A percentile compares a stretch with the other conserved stretches of the same genome.
phyloP scores from a whole-genome alignment of 1,139 yeast genomes.

The Starmera stellimalicola region DNA sequence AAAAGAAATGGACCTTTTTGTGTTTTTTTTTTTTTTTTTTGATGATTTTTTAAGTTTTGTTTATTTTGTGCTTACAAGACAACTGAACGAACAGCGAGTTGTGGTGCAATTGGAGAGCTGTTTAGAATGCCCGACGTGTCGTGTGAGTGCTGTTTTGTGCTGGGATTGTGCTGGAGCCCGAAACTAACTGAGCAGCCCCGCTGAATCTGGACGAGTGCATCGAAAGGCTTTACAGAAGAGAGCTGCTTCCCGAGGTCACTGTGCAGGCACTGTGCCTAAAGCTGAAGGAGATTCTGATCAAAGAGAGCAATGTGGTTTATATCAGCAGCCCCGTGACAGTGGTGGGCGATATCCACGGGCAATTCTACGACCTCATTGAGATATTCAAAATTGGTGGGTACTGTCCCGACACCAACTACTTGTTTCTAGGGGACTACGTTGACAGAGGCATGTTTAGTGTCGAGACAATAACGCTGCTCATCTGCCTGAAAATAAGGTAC shows the following conservation, averaged over 20 bases:
- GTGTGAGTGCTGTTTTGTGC: neutral
- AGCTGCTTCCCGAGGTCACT: constrained; percentile 60
- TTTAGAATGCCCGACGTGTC: constrained; percentile 1
- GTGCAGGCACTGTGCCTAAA: constrained; percentile 57
- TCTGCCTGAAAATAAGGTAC: constrained; percentile 78
- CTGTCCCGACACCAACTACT: constrained; percentile 87
- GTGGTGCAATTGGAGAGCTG: neutral
- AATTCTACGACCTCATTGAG: constrained; percentile 86
- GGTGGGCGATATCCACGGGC: constrained; percentile 99
- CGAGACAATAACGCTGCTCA: constrained; percentile 78
- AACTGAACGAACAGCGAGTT: too few species aligned
- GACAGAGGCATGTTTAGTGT: constrained; percentile 84
- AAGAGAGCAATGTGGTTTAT: constrained; percentile 80
- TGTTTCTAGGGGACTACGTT: constrained; percentile 90
- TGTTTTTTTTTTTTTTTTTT: too few species aligned
- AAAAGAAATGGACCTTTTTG: constrained; percentile 1
- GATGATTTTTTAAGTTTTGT: too few species aligned
- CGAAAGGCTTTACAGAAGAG: constrained; percentile 51
- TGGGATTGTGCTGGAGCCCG: too few species aligned
- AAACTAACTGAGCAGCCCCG: constrained; percentile 13
- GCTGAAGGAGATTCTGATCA: constrained; percentile 64
- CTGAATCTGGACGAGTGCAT: constrained; percentile 55
- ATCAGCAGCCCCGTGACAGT: constrained; percentile 83
- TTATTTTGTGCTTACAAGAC: too few species aligned
- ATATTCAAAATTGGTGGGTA: constrained; percentile 89